A percentile compares a stretch with the other conserved stretches of the same genome.
Conservation (phyloP, 345 rosid genomes). For the Sonneratia caseolaris region DNA sequence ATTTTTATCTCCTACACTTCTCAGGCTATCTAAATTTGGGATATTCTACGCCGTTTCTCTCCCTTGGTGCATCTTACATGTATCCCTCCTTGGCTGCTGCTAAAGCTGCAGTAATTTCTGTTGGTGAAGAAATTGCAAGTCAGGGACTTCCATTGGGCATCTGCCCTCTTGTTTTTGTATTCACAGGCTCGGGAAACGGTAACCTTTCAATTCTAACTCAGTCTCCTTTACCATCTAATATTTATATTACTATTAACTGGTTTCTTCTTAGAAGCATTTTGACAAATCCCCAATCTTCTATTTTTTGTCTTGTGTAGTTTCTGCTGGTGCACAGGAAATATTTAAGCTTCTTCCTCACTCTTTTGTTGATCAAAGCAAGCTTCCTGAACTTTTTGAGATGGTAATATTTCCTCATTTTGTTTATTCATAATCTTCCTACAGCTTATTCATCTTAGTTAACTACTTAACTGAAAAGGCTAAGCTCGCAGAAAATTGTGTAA, state of each 20-base stretch:
- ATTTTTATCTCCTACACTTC: constrained; percentile 5
- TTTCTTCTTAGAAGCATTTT: background rate
- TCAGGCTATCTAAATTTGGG: constrained; percentile 75
- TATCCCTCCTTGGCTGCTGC: constrained; percentile 82
- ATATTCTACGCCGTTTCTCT: constrained; percentile 72
- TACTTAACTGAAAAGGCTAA: background rate
- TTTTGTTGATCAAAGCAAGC: constrained; percentile 63
- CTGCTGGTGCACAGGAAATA: constrained; percentile 84
- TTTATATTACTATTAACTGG: background rate
- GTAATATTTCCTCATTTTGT: constrained; percentile 17
- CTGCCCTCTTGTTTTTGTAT: constrained; percentile 71
- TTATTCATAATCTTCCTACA: background rate
- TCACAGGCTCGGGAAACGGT: constrained; percentile 80
- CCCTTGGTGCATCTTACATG: constrained; percentile 71
- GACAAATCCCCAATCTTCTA: background rate
- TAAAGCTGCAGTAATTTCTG: constrained; percentile 70
- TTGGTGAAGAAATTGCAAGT: constrained; percentile 77
- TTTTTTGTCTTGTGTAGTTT: constrained; percentile 28
- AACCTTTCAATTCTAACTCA: constrained; percentile 5
- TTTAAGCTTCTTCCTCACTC: constrained; percentile 94
- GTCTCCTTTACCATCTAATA: background rate
- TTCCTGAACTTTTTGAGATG: constrained; percentile 56
- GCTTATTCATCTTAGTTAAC: background rate
- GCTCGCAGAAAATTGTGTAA: background rate
- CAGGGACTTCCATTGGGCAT: constrained; percentile 69